These are phyloP conservation scores for Beauveria medogensis DNA, from an alignment of 2,329 filamentous ascomycete genomes.

Conservation along the genomic window DNA sequence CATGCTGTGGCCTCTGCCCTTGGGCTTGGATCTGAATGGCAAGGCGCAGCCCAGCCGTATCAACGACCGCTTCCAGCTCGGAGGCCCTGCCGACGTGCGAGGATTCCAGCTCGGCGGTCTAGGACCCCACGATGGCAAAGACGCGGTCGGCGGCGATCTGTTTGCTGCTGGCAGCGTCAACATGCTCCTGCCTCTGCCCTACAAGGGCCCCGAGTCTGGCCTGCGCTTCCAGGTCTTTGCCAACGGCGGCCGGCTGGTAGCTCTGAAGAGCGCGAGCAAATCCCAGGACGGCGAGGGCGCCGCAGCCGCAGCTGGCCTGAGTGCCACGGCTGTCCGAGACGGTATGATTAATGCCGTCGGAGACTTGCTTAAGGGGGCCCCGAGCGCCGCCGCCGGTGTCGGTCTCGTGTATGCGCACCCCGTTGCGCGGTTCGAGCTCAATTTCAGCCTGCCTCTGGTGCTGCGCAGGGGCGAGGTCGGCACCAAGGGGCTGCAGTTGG, in stretches of 20 bases:
- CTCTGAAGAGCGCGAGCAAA: slow-evolving; percentile 51
- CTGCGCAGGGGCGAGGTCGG: slow-evolving; percentile 75
- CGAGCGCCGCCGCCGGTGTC: slow-evolving; percentile 78
- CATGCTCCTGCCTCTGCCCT: slow-evolving; percentile 76
- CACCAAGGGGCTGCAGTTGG: slow-evolving; percentile 86
- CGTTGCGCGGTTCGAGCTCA: slow-evolving; percentile 87
- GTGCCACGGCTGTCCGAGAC: slow-evolving; percentile 37
- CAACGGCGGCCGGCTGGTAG: slow-evolving; percentile 79
- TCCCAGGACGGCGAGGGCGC: slow-evolving; percentile 33
- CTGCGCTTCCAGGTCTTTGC: slow-evolving; percentile 84
- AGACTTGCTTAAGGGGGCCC: slow-evolving; percentile 66
- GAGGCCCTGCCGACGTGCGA: slow-evolving; percentile 87
- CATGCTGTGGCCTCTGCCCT: slow-evolving; percentile 71
- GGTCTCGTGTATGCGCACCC: slow-evolving; percentile 94
- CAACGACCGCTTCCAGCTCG: slow-evolving; percentile 92
- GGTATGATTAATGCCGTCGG: slow-evolving; percentile 55
- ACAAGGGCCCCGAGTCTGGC: slow-evolving; percentile 72
- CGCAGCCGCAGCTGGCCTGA: slow-evolving; percentile 23
- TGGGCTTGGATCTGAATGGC: slow-evolving; percentile 44
- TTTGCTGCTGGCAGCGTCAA: slow-evolving; percentile 86
- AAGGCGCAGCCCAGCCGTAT: slow-evolving; percentile 63
- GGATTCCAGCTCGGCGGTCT: slow-evolving; percentile 87
- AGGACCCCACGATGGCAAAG: slow-evolving; percentile 76
- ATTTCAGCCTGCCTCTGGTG: slow-evolving; percentile 83
- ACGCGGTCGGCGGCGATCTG: slow-evolving; percentile 84